Evolutionary conservation across 805 yeast species (phyloP).

Genomic region (Suhomyces canberraensis): DNA sequence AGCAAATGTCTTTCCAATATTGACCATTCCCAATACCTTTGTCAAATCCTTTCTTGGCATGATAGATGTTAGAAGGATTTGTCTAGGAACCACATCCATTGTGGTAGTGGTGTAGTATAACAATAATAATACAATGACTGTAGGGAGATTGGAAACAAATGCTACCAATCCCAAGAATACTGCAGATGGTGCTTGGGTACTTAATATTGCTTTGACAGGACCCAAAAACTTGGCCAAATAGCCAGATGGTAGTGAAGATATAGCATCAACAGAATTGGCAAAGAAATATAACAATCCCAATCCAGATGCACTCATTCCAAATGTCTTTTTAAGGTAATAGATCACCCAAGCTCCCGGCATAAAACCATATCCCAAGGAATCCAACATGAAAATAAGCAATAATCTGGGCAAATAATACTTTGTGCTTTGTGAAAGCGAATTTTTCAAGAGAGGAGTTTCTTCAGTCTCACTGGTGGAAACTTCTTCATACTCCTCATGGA

Average conservation of each 20-base stretch:
- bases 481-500: constrained; percentile 12
- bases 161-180: constrained; percentile 48
- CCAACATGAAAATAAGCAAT: constrained; percentile 68
- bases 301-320: constrained; percentile 49
- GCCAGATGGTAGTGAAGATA: constrained; percentile 78
- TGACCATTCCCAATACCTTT: constrained; percentile 79
- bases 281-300: constrained; percentile 68
- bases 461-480: neutral
- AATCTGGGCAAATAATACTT: constrained; percentile 44
- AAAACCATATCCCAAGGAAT: constrained; percentile 85
- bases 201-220: constrained; percentile 71
- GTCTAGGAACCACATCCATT: constrained; percentile 93
- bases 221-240: constrained; percentile 63
- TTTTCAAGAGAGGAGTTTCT: constrained; percentile 1
- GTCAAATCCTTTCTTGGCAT: constrained; percentile 65
- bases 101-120: constrained; percentile 62
- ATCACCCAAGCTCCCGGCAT: constrained; percentile 89
- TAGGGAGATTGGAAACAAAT: constrained; percentile 18
- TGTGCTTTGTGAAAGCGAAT: constrained; percentile 40
- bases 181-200: constrained; percentile 78
- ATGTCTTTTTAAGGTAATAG: constrained; percentile 66
- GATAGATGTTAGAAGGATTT: constrained; percentile 67
- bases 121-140: constrained; percentile 53
- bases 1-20: constrained; percentile 82
- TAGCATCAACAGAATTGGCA: constrained; percentile 59